Evolutionary conservation across 148 eudicot species (phyloP).

Genomic region (Agrostemma githago): DNA sequence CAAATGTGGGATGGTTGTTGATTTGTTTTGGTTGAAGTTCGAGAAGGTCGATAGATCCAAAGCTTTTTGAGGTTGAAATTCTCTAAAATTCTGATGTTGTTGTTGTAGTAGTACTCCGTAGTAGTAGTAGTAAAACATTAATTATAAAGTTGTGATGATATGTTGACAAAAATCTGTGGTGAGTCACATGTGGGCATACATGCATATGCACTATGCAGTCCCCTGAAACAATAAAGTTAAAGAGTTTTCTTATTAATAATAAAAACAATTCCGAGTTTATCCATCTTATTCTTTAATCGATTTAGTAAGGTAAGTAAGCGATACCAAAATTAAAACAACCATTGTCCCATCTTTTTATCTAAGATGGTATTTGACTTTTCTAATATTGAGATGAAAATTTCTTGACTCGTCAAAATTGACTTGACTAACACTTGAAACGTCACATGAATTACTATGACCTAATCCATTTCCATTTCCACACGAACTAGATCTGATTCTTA

Average conservation of each 20-base stretch:
- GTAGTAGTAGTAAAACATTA: background rate
- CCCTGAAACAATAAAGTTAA: background rate
- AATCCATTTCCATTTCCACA: too few species aligned
- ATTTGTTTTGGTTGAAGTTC: constrained; percentile 24
- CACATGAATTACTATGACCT: too few species aligned
- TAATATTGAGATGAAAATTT: too few species aligned
- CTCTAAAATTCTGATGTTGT: constrained; percentile 9
- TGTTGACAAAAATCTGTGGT: background rate
- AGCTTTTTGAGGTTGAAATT: constrained; percentile 13
- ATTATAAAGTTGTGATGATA: background rate
- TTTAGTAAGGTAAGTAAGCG: too few species aligned
- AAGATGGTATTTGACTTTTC: too few species aligned
- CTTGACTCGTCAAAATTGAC: too few species aligned
- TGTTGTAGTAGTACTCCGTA: background rate
- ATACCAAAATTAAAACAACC: too few species aligned
- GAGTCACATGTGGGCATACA: constrained; percentile 5
- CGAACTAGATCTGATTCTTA: too few species aligned
- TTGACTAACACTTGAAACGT: too few species aligned
- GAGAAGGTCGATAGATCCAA: constrained; percentile 36
- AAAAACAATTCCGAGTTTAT: too few species aligned
- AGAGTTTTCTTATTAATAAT: background rate
- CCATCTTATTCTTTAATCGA: too few species aligned
- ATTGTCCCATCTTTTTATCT: too few species aligned
- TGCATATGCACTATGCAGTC: constrained; percentile 1
- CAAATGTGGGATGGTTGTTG: constrained; percentile 19